Percentiles rank a stretch among this genome's conserved stretches.
Evolutionary conservation across 148 eudicot species (phyloP).

Genomic region (Amaranthus cruentus): DNA sequence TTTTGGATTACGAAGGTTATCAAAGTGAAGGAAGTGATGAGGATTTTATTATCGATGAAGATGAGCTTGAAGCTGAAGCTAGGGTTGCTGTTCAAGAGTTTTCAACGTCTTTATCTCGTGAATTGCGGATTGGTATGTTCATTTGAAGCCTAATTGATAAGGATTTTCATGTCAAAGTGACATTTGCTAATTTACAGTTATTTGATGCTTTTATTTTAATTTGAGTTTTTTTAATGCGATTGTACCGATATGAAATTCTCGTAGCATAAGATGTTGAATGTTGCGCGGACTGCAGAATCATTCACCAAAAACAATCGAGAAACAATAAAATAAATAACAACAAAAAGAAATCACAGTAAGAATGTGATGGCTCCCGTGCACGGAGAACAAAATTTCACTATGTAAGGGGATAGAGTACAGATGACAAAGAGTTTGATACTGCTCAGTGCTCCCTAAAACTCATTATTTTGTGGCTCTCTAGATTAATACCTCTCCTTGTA

Average conservation of each 20-base stretch:
- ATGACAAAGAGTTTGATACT: too few species aligned
- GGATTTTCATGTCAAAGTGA: neutral
- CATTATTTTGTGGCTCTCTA: too few species aligned
- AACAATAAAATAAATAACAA: too few species aligned
- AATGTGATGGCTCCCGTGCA: too few species aligned
- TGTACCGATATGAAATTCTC: neutral
- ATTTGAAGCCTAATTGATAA: neutral
- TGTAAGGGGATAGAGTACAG: too few species aligned
- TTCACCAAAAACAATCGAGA: neutral
- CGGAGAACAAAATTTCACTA: too few species aligned
- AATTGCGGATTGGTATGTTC: conserved; percentile 51
- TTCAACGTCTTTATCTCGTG: conserved; percentile 46
- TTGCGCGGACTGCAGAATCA: neutral
- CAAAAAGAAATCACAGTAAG: too few species aligned
- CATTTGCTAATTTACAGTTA: neutral
- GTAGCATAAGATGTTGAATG: neutral
- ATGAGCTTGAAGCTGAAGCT: conserved; percentile 72
- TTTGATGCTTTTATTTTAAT: neutral
- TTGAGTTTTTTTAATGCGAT: neutral
- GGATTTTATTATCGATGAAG: conserved; percentile 36
- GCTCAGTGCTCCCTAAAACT: too few species aligned
- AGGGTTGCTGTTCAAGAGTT: conserved; percentile 46
- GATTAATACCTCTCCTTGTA: too few species aligned
- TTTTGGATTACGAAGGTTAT: conserved; percentile 32
- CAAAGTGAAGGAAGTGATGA: conserved; percentile 38